Conservation (phyloP, 2,329 filamentous ascomycete species). For the Fusarium sp. region DNA sequence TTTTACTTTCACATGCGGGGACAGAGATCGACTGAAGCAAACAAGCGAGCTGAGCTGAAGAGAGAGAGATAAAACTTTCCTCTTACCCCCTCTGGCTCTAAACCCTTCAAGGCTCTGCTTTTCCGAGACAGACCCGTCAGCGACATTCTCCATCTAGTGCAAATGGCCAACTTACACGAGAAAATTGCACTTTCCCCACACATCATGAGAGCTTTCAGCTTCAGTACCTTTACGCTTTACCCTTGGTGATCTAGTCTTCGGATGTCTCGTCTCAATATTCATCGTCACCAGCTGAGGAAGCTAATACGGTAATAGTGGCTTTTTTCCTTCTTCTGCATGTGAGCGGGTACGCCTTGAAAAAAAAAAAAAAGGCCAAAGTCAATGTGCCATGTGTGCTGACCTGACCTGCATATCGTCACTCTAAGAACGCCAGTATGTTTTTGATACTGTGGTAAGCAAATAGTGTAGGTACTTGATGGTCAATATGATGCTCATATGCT, state of each 20-base stretch:
- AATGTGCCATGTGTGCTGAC: neutral
- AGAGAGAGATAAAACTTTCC: slow-evolving; percentile 26
- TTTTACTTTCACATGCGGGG: slow-evolving; percentile 11
- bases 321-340: slow-evolving; percentile 8
- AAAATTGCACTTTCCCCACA: slow-evolving; percentile 5
- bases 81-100: neutral
- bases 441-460: neutral
- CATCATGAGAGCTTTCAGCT: slow-evolving; percentile 13
- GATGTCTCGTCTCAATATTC: slow-evolving; percentile 24
- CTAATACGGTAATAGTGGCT: slow-evolving; percentile 17
- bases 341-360: neutral
- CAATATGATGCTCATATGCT: slow-evolving; percentile 2
- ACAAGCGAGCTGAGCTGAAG: slow-evolving; percentile 12
- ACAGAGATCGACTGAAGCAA: slow-evolving; percentile 15
- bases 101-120: neutral
- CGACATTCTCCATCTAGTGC: slow-evolving; percentile 30
- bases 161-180: slow-evolving; percentile 5
- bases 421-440: neutral
- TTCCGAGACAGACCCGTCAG: slow-evolving; percentile 34
- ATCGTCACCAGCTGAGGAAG: slow-evolving; percentile 25
- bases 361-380: slow-evolving; percentile 2
- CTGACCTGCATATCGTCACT: neutral
- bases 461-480: neutral
- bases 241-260: slow-evolving; percentile 7
- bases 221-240: slow-evolving; percentile 12